These are phyloP conservation scores for Apiospora rasikravindrae DNA, from an alignment of 2,329 filamentous ascomycete species.

Conservation along the genomic window DNA sequence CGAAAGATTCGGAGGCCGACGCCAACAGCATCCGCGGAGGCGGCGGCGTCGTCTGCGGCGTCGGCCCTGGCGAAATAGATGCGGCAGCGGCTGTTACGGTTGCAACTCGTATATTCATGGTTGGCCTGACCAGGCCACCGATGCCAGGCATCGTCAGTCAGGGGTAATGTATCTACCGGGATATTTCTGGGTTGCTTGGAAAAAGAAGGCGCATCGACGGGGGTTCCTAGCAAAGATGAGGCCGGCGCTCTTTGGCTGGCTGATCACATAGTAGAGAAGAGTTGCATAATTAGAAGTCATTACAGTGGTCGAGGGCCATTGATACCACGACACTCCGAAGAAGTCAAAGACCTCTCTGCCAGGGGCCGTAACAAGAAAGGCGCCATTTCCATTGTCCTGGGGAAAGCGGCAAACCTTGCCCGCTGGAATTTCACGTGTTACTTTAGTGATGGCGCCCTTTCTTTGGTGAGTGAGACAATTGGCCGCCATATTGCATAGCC, in stretches of 20 bases:
- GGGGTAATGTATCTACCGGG: background rate
- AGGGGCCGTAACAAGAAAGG: background rate
- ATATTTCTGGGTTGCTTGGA: background rate
- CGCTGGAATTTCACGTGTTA: constrained; percentile 4
- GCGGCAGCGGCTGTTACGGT: background rate
- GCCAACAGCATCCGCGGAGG: constrained; percentile 29
- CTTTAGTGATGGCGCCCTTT: background rate
- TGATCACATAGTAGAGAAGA: background rate
- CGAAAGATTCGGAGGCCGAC: constrained; percentile 25
- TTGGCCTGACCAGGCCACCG: constrained; percentile 3
- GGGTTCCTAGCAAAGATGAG: background rate
- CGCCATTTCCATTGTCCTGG: background rate
- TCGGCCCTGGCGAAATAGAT: constrained; percentile 17
- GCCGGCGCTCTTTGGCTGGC: background rate
- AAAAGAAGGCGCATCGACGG: background rate
- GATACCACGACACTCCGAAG: background rate
- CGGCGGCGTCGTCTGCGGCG: constrained; percentile 23
- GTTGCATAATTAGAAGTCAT: constrained; percentile 13
- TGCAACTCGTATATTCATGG: background rate
- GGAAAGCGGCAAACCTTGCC: constrained; percentile 10
- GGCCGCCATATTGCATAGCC: background rate
- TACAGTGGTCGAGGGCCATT: background rate
- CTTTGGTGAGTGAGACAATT: background rate
- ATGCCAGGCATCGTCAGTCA: constrained; percentile 15
- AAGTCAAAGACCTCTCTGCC: background rate